Conservation (phyloP, 768 basidiomycete genomes). For the Rhizopogon rudus region DNA sequence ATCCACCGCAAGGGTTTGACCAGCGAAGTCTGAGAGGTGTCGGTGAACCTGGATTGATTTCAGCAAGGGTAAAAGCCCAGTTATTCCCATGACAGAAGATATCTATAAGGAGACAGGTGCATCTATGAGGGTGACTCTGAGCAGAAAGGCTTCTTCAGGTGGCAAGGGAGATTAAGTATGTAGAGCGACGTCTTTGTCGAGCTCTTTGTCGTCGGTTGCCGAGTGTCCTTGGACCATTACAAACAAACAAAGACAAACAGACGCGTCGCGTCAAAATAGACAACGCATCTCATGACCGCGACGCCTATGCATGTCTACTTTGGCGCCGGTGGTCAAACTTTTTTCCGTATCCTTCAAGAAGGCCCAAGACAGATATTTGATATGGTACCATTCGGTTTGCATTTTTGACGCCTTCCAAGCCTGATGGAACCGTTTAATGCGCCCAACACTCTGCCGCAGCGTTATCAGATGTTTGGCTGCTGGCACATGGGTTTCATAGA, state of each 20-base stretch:
- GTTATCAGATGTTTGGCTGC: too few relatives aligned
- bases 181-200: conserved; percentile 2
- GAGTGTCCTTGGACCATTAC: conserved; percentile 3
- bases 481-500: not conserved
- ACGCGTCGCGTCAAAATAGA: conserved; percentile 23
- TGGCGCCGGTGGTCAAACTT: not conserved
- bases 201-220: too few relatives aligned
- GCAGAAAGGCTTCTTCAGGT: too few relatives aligned
- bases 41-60: conserved; percentile 81
- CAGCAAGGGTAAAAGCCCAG: conserved; percentile 83
- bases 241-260: conserved; percentile 24
- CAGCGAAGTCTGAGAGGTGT: conserved; percentile 77
- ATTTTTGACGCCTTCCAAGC: not conserved
- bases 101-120: not conserved
- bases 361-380: not conserved
- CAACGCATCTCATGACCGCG: not conserved
- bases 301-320: not conserved
- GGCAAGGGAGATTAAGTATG: not conserved
- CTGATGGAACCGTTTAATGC: not conserved
- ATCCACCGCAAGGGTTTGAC: conserved; percentile 87
- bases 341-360: not conserved
- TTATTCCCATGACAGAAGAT: conserved; percentile 71
- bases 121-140: not conserved
- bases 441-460: not conserved
- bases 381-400: not conserved